A percentile compares a stretch with the other conserved stretches of the same genome.
These are phyloP conservation scores for Fusarium sp. DNA, from an alignment of 2,329 filamentous ascomycete genomes.

Conservation along the genomic window DNA sequence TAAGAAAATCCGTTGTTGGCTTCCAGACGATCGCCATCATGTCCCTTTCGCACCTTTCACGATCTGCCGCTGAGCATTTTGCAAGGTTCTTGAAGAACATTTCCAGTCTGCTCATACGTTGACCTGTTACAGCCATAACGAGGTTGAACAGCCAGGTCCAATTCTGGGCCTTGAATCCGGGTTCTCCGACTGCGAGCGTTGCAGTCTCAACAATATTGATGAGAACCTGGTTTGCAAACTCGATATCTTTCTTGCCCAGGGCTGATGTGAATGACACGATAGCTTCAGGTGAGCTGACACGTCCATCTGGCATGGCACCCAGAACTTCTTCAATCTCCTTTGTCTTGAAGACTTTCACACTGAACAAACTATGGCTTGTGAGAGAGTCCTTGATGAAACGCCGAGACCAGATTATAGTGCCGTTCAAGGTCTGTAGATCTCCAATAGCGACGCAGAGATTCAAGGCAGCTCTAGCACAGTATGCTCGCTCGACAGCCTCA, in stretches of 20 bases:
- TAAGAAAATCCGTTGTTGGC: conserved; percentile 42
- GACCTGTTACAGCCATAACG: neutral
- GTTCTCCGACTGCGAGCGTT: conserved; percentile 13
- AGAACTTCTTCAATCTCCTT: conserved; percentile 33
- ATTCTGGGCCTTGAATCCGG: conserved; percentile 7
- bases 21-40: conserved; percentile 42
- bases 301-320: conserved; percentile 14
- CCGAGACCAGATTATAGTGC: conserved; percentile 41
- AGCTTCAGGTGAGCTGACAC: neutral
- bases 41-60: neutral
- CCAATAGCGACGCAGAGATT: conserved; percentile 40
- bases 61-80: neutral
- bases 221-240: conserved; percentile 23
- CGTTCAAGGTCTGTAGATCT: conserved; percentile 33
- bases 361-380: conserved; percentile 27
- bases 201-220: conserved; percentile 27
- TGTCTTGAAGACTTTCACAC: neutral
- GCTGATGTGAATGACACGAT: neutral
- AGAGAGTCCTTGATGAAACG: conserved; percentile 44
- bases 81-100: neutral
- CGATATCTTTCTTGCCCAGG: neutral
- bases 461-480: conserved; percentile 42
- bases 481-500: conserved; percentile 31
- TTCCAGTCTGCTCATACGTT: neutral
- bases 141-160: conserved; percentile 20